Percentiles rank a stretch among this genome's conserved stretches.
phyloP scores from a whole-genome alignment of 83 land plant species.

The Diphasiastrum complanatum region DNA sequence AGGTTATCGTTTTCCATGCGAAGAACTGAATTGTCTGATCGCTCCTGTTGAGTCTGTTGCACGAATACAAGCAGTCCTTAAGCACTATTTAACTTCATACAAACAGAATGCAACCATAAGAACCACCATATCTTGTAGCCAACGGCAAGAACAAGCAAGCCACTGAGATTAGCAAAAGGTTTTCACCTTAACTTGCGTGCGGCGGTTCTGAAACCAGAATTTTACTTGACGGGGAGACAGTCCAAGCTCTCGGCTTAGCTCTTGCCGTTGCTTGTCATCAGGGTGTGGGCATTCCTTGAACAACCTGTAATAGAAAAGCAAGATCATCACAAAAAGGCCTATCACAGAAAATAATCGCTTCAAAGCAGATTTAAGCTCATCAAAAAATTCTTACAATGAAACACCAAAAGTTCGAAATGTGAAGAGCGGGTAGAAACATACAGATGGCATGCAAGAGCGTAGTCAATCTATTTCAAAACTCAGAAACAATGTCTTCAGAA shows the following conservation, averaged over 20 bases:
- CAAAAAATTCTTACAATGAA: too few species aligned
- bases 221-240: slow-evolving; percentile 72
- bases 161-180: background rate
- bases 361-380: background rate
- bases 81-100: background rate
- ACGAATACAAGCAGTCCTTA: background rate
- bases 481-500: too few species aligned
- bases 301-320: slow-evolving; percentile 30
- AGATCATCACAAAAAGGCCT: background rate
- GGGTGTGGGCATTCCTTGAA: slow-evolving; percentile 94
- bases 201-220: slow-evolving; percentile 88
- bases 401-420: too few species aligned
- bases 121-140: background rate
- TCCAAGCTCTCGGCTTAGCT: slow-evolving; percentile 55
- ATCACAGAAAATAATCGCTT: background rate
- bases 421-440: too few species aligned
- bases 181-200: slow-evolving; percentile 66
- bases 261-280: slow-evolving; percentile 80
- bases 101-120: background rate
- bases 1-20: slow-evolving; percentile 63
- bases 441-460: too few species aligned
- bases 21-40: slow-evolving; percentile 61
- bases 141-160: background rate
- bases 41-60: slow-evolving; percentile 67
- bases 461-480: too few species aligned